Base-by-base conservation (phyloP, 2,329 filamentous ascomycete species). In the Aspergillus sp. region DNA sequence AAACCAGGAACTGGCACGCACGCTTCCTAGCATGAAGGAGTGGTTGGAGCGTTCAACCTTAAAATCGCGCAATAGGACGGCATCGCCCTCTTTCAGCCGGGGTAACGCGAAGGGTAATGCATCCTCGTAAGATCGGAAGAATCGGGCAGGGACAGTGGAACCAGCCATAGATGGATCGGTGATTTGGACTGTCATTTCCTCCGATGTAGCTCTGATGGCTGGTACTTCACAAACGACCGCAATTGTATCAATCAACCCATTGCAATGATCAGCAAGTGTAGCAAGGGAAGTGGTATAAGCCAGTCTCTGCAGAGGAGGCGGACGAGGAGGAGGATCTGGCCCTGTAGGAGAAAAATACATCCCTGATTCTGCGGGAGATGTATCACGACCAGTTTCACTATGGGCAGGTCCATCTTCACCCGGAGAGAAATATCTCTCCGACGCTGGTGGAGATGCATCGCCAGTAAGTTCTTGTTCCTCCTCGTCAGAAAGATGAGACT, bases 51-150 rank as follows among this genome's bases (percentile, higher is more conserved):
- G 63, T 25, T 60, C 54, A 6, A 68, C 61, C 36, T 61, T 60
- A 44, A 69, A 66, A 36, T 67, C 56, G 10, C 65, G 57, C 6
- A 70, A 53, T 2, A 70, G 47, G 20, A 70, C 47, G 2, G 56
- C 52, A 37, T 66, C 60, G 8, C 65, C 66, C 38, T 57, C 49
- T 5, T 37, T 37, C 11, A 58, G 31, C 4, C 41, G 36, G 12
- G 66, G 67, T 10, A 70, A 45, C 1, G 55, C 55, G 22, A 41
- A 37, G 12, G 66, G 67, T 10, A 70, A 45, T 2, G 55, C 55
- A 22, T 42, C 44, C 36, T 59, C 60, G 36, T 53, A 47, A 22
- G 55, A 56, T 10, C 61, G 61, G 34, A 65, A 62, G 4, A 70
- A 57, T 30, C 66, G 60, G 2, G 55, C 65, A 31, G 43, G 44